Evolutionary conservation across 2,329 filamentous ascomycete genomes (phyloP).

Genomic region (Colletotrichum spinosum): DNA sequence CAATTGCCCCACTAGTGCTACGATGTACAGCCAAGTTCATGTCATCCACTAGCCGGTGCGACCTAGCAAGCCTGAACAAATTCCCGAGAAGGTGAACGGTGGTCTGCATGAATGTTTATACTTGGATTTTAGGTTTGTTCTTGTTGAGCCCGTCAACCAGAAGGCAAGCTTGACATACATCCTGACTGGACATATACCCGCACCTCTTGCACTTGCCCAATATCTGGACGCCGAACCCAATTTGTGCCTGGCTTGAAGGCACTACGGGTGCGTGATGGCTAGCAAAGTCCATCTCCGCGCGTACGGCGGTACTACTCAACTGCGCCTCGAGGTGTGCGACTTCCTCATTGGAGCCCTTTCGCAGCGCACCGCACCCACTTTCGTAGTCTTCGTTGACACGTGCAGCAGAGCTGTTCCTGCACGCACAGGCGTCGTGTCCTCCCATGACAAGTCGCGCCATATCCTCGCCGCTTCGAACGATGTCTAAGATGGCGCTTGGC

Average conservation of each 20-base stretch:
- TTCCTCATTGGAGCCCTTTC: constrained; percentile 75
- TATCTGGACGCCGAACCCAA: constrained; percentile 65
- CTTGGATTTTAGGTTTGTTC: constrained; percentile 69
- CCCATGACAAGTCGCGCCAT: constrained; percentile 89
- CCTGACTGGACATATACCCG: constrained; percentile 95
- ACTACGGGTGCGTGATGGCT: neutral
- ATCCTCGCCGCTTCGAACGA: constrained; percentile 94
- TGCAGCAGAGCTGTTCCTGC: constrained; percentile 46
- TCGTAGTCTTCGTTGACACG: constrained; percentile 63
- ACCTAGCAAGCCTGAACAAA: too few relatives aligned
- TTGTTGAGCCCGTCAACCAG: constrained; percentile 93
- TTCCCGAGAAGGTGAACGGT: too few relatives aligned
- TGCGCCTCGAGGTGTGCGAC: constrained; percentile 86
- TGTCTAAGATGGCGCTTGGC: constrained; percentile 93
- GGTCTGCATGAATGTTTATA: constrained; percentile 50
- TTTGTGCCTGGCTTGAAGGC: neutral
- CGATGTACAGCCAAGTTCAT: too few relatives aligned
- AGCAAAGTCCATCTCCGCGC: constrained; percentile 76
- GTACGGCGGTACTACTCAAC: constrained; percentile 72
- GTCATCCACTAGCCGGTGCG: too few relatives aligned
- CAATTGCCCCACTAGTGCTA: too few relatives aligned
- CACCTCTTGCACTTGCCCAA: constrained; percentile 88
- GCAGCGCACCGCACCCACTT: constrained; percentile 59
- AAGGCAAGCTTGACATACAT: constrained; percentile 92
- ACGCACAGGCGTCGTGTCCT: constrained; percentile 61